Conservation (phyloP, 2,329 filamentous ascomycete genomes). For the Aureobasidium melanogenum region DNA sequence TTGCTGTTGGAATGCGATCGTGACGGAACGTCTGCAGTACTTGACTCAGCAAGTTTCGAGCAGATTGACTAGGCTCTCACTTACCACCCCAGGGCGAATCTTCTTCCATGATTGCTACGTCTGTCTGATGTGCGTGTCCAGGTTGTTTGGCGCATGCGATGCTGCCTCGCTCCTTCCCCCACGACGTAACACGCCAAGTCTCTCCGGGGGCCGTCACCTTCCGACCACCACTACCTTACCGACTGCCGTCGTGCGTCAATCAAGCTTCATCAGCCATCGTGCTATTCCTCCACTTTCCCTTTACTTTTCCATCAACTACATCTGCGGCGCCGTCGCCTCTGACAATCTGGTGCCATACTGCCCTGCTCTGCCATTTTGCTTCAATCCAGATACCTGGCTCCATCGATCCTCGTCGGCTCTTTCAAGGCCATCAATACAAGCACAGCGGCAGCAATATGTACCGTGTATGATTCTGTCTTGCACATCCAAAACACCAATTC, state of each 20-base stretch:
- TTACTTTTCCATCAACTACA: no score
- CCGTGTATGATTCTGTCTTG: no score
- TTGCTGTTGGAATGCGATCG: conserved; percentile 34
- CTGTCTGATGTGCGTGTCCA: background rate
- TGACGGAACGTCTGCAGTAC: conserved; percentile 38
- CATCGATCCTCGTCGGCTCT: no score
- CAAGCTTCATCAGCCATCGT: background rate
- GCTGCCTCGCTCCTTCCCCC: background rate
- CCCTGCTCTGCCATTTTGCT: no score
- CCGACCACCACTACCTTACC: background rate
- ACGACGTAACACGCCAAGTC: conserved; percentile 9
- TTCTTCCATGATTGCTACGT: conserved; percentile 14
- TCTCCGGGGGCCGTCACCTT: background rate
- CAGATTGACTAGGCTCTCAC: background rate
- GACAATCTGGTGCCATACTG: no score
- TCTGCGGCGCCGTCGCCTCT: no score
- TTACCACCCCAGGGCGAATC: conserved; percentile 17
- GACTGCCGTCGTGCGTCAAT: background rate
- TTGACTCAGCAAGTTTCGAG: background rate
- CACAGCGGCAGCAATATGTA: no score
- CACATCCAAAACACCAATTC: background rate
- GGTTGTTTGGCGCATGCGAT: background rate
- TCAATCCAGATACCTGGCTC: no score
- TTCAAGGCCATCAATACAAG: no score
- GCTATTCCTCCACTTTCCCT: background rate